Base-by-base conservation (phyloP, 179 eudicot species). In the Spergularia azorica region DNA sequence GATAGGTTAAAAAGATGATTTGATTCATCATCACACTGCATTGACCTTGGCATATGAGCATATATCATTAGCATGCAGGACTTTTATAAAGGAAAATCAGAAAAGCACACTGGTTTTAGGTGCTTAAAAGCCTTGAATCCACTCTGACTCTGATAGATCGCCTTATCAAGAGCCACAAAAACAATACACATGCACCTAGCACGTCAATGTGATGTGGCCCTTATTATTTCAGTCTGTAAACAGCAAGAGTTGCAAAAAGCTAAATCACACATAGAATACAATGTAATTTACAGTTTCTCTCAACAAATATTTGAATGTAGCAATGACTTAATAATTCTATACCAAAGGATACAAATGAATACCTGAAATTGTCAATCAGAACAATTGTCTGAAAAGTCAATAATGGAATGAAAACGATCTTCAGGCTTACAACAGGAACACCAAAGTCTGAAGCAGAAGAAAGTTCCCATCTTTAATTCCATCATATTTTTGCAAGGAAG, bases 331-430 rank as follows among this genome's bases (percentile, higher is more conserved):
- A 70, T 63, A 71, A 51, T 48, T 20, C 21, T 52, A 67, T 41
- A 50, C 48, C 61, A 79, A 43, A 9, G 63, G 70, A 55, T 66
- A 32, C 64, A 72, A 63, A 3, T 52, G 50, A 62, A 52, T 88
- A 95, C 98, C 98, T 95, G 91, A 95, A 87, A 84, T 95, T 95
- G 87, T 95, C 98, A 72, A 91, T 71, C 67, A 95, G 81, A 80
- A 93, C 83, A 54, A 82, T 72, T 73, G 83, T 70, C 84, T 95
- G 95, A 82, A 95, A 88, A 70, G 89, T 90, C 86, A 95, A 79
- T 80, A 91, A 74, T 63, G 97, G 98, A 74, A 95, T 93, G 81
- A 95, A 95, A 77, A 88, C 97, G 66, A 89, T 79, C 90, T 90
- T 91, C 85, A 95, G 86, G 87, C 81, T 87, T 55, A 95, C 84